Evolutionary conservation across 177 flowering plant species (phyloP).

Genomic region (Vitis hybrid): DNA sequence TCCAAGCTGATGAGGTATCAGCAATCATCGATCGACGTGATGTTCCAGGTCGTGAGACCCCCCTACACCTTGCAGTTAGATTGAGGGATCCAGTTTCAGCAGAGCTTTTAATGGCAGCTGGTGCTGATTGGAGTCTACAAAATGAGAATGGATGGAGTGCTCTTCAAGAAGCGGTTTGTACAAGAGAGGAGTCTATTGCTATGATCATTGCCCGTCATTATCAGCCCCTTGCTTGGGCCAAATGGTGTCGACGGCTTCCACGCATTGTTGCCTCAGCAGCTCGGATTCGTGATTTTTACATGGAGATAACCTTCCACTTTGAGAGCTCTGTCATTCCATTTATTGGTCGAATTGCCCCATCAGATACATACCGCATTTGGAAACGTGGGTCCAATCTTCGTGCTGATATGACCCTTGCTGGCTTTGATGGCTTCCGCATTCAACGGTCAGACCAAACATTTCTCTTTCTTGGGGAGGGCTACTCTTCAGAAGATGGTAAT

Average conservation of each 20-base stretch:
- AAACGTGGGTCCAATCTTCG: constrained; percentile 95
- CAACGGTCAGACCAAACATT: constrained; percentile 97
- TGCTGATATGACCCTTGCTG: constrained; percentile 99
- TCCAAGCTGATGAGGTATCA: constrained; percentile 71
- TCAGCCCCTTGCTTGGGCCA: constrained; percentile 99
- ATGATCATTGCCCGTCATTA: constrained; percentile 93
- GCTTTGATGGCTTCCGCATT: constrained; percentile 95
- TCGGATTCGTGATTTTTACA: constrained; percentile 91
- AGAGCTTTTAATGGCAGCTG: constrained; percentile 89
- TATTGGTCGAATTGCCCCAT: constrained; percentile 97
- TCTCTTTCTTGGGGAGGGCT: constrained; percentile 90
- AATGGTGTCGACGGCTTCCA: constrained; percentile 97
- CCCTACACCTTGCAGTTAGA: constrained; percentile 89
- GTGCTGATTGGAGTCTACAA: constrained; percentile 98
- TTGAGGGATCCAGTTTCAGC: constrained; percentile 76
- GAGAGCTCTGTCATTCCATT: constrained; percentile 98
- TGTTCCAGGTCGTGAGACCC: constrained; percentile 97
- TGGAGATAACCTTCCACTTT: constrained; percentile 97
- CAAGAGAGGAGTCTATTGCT: constrained; percentile 85
- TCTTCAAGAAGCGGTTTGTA: constrained; percentile 96
- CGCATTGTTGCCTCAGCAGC: constrained; percentile 79
- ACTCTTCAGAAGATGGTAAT: constrained; percentile 62
- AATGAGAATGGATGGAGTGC: constrained; percentile 99
- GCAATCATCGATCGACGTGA: constrained; percentile 84
- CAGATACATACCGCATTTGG: constrained; percentile 97